A percentile compares a stretch with the other conserved stretches of the same genome.
Conservation (phyloP, 1,139 yeast species). For the Geotrichum europaeum region DNA sequence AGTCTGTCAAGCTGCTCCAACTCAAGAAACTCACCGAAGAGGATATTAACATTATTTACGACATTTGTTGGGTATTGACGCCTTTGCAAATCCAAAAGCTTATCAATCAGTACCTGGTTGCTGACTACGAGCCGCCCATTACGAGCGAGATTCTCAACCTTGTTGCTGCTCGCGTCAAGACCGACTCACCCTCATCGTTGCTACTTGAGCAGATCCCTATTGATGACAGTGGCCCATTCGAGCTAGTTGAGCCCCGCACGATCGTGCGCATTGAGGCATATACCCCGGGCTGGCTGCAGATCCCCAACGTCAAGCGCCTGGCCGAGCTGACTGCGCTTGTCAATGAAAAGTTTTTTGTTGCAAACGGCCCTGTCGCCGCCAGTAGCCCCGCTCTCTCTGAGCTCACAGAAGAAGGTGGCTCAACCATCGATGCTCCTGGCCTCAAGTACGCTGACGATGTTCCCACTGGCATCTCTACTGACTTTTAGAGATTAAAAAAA, state of each 20-base stretch:
- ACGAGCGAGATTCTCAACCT: conserved; percentile 76
- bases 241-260: conserved; percentile 77
- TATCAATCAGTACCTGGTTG: conserved; percentile 81
- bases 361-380: neutral
- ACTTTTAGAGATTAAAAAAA: neutral
- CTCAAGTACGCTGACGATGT: neutral
- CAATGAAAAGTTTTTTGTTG: conserved; percentile 20
- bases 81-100: conserved; percentile 93
- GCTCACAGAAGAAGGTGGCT: neutral
- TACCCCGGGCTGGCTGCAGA: conserved; percentile 90
- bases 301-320: conserved; percentile 81
- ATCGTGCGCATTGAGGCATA: conserved; percentile 89
- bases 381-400: neutral
- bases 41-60: conserved; percentile 88
- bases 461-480: conserved; percentile 1
- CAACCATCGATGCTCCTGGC: neutral
- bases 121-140: conserved; percentile 93
- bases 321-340: conserved; percentile 73
- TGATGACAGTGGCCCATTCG: conserved; percentile 71
- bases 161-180: conserved; percentile 79
- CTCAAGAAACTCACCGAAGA: conserved; percentile 83
- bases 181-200: conserved; percentile 34
- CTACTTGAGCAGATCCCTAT: conserved; percentile 56
- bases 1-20: conserved; percentile 90
- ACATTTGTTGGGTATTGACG: conserved; percentile 88